Evolutionary conservation across 2,329 filamentous ascomycete genomes (phyloP), one percentile per base, ranked within the genome.

Genomic region (Onygenales sp.): DNA sequence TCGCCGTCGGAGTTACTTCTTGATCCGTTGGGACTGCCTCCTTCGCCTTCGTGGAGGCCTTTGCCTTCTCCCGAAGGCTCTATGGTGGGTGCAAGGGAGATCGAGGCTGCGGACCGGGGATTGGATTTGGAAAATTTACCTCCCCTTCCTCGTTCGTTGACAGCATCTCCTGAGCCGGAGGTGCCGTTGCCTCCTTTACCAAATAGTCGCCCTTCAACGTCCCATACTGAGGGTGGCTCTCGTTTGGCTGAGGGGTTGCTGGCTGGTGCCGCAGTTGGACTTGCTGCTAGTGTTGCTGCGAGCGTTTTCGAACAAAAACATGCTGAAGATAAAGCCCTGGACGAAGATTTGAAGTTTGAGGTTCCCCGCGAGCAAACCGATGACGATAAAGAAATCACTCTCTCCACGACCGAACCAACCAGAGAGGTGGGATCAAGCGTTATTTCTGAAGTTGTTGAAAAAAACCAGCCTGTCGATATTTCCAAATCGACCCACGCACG

Each of bases 1-100:
- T 74, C 73, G 14, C 71, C 72, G 1, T 74, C 72, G 2, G 73
- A 75, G 53, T 63, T 75, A 9, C 57, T 75, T 11, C 70, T 69
- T 48, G 71, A 74, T 52, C 68, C 69, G 1, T 57, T 31, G n/a
- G 59, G 65, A 40, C 39, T 69, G 14, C 59, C 63, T 39, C 40
- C 57, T 10, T 62, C 63, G 2, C 58, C 63, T 8, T 54, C 54
- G 2, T 47, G 64, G 39, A 60, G 58, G 1, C 37, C 51, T 9
- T 58, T 69, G 9, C 64, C 66, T 49, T 67, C 66, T 17, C 59
- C 58, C n/a, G 64, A 67, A 52, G 64, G 65, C 2, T 67, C 68
- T 4, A 54, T 59, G 7, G 54, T 67, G 52, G 59, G 62, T 7
- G 57, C 56, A 3, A 63, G 57, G 52, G 59, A 62, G 8, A 21